Conservation (phyloP, 2,329 filamentous ascomycete genomes). For the Epichloe hybrida region DNA sequence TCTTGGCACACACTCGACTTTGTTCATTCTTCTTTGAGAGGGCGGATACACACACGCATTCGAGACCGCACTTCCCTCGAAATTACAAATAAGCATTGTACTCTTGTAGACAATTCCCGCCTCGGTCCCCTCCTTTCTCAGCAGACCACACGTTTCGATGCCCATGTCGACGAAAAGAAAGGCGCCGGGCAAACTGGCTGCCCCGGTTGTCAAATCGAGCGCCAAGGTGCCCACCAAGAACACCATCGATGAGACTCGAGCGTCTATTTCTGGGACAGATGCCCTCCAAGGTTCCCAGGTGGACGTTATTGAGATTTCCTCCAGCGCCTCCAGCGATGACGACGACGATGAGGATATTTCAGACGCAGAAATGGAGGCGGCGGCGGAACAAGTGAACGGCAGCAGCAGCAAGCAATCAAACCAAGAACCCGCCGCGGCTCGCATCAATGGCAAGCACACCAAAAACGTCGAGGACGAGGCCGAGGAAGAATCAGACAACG, state of each 20-base stretch:
- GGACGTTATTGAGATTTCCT: constrained; percentile 44
- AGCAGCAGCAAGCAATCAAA: constrained; percentile 4
- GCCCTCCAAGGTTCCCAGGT: constrained; percentile 23
- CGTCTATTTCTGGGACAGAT: constrained; percentile 35
- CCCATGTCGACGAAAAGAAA: constrained; percentile 50
- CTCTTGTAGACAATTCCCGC: neutral
- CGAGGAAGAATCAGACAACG: constrained; percentile 28
- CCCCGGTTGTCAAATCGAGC: constrained; percentile 39
- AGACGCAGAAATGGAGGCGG: constrained; percentile 18
- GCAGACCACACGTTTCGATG: constrained; percentile 7
- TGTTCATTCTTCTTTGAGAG: neutral
- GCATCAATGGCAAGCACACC: constrained; percentile 14
- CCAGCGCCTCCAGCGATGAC: constrained; percentile 38
- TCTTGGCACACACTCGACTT: neutral
- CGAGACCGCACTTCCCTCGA: neutral
- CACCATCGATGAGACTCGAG: constrained; percentile 44
- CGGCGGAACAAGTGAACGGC: constrained; percentile 7
- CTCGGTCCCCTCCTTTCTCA: neutral
- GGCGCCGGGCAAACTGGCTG: constrained; percentile 41
- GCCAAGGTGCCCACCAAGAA: constrained; percentile 36
- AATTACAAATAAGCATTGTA: neutral
- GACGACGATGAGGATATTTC: constrained; percentile 32
- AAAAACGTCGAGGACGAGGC: constrained; percentile 15
- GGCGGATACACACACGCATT: constrained; percentile 2
- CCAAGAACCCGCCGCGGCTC: constrained; percentile 4